Evolutionary conservation across 495 filamentous ascomycete genomes (phyloP).

Genomic region (Aspergillus panamensis): DNA sequence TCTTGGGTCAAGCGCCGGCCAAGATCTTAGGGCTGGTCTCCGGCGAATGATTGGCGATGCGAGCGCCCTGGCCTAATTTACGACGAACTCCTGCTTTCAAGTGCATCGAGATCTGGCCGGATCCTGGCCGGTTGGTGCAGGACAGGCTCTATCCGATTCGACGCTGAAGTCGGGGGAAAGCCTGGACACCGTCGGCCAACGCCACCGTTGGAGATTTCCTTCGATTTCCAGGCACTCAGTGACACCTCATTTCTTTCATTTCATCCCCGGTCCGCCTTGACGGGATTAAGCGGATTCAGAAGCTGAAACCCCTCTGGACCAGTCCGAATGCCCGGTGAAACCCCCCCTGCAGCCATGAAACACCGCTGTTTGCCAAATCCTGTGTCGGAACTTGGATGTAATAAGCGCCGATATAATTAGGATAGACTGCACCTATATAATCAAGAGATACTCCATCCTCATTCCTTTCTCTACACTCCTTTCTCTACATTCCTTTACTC

Average conservation of each 20-base stretch:
- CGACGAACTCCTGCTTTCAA: neutral
- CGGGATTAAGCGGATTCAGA: no score
- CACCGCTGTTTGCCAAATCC: neutral
- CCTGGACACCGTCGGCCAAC: neutral
- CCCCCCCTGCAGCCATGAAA: neutral
- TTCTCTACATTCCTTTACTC: neutral
- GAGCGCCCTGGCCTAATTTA: neutral
- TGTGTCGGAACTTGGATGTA: neutral
- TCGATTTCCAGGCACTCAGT: neutral
- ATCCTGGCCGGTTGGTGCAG: no score
- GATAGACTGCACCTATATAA: neutral
- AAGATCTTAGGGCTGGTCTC: no score
- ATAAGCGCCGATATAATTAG: neutral
- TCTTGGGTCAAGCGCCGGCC: no score
- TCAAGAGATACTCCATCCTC: no score
- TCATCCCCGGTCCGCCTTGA: no score
- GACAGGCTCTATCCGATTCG: neutral
- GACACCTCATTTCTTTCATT: slow-evolving; percentile 1
- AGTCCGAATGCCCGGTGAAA: neutral
- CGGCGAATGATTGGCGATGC: no score
- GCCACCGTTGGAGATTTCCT: neutral
- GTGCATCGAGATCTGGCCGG: neutral
- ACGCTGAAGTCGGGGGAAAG: neutral
- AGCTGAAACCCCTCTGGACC: neutral
- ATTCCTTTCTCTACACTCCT: neutral